phyloP scores from a whole-genome alignment of 2,329 filamentous ascomycete genomes.

The Clonostachys chloroleuca region DNA sequence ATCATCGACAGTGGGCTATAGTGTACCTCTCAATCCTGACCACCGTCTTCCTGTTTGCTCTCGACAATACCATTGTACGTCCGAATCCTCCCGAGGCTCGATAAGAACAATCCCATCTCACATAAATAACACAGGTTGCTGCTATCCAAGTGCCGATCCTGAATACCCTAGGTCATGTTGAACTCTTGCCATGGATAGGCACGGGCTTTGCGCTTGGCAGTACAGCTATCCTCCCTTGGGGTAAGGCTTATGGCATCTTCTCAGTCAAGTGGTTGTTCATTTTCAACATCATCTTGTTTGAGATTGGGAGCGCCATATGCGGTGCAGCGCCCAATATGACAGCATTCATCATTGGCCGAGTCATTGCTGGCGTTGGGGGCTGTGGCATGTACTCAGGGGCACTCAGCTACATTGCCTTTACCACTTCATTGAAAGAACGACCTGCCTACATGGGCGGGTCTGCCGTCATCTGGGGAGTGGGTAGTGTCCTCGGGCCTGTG shows the following conservation, averaged over 20 bases:
- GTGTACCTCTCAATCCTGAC: conserved; percentile 5
- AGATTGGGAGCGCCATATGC: conserved; percentile 22
- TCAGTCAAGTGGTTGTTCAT: conserved; percentile 32
- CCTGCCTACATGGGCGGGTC: conserved; percentile 13
- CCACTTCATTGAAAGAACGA: conserved; percentile 14
- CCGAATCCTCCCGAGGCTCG: conserved; percentile 11
- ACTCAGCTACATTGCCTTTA: conserved; percentile 13
- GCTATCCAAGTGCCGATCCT: conserved; percentile 35
- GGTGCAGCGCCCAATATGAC: conserved; percentile 31
- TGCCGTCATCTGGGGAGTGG: conserved; percentile 26
- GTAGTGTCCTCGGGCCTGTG: conserved; percentile 33
- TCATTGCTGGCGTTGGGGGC: conserved; percentile 32
- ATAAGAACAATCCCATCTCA: conserved; percentile 33
- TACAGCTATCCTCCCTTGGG: conserved; percentile 24
- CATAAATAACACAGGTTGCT: conserved; percentile 14
- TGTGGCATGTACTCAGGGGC: conserved; percentile 28
- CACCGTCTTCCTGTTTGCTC: conserved; percentile 29
- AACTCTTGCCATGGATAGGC: conserved; percentile 32
- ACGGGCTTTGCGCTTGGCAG: conserved; percentile 30
- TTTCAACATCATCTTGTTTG: conserved; percentile 12
- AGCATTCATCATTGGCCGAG: conserved; percentile 38
- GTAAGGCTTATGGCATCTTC: conserved; percentile 32
- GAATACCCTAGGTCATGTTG: conserved; percentile 21
- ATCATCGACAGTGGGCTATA: conserved; percentile 5
- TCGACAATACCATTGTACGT: conserved; percentile 41